Base-by-base conservation (phyloP, 768 basidiomycete genomes). In the Rhodotorula toruloides region DNA sequence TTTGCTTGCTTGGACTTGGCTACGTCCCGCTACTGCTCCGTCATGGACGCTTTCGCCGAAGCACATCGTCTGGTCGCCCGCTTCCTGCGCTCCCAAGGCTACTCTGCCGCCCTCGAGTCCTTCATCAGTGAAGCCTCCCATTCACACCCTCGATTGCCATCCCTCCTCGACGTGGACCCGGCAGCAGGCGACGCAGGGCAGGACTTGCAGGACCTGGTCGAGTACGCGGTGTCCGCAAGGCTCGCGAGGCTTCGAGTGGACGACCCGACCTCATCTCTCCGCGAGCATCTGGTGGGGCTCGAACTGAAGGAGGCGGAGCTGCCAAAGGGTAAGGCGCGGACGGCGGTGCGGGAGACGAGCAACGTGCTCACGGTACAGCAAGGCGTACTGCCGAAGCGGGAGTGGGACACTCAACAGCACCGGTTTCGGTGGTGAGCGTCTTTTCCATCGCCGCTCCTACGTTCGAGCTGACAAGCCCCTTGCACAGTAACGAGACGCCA, bases 81-180 rank as follows among this genome's bases (percentile, higher is more conserved):
- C n/a, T 70, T 70, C 65, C 69, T 70, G 49, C 50, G 32, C n/a
- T 44, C 42, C 11, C 64, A 70, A 25, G 32, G 47, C 47, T 65
- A 64, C 53, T 5, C 19, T 21, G 39, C 25, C 2, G 42, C 69
- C n/a, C 65, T 67, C 57, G 49, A 32, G 0, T 13, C 61, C 21
- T 54, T 71, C 58, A 32, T 56, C 17, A 14, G 11, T 19, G 69
- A 71, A 56, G 27, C 61, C 2, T 8, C 47, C 3, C 22, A 47
- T 25, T n/a, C n/a, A 12, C 25, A 59, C 49, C 58, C 61, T 2
- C 27, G 39, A 6, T 36, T 66, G 2, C 13, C 39, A 3, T 2
- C 3, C 22, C 34, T 19, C 9, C 21, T 54, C 60, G 42, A 46
- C 2, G 42, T 2, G 2, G 7, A 27, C 11, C 14, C n/a, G 21